Conservation (phyloP, 164 flowering plant genomes). For the Chloranthus sessilifolius region DNA sequence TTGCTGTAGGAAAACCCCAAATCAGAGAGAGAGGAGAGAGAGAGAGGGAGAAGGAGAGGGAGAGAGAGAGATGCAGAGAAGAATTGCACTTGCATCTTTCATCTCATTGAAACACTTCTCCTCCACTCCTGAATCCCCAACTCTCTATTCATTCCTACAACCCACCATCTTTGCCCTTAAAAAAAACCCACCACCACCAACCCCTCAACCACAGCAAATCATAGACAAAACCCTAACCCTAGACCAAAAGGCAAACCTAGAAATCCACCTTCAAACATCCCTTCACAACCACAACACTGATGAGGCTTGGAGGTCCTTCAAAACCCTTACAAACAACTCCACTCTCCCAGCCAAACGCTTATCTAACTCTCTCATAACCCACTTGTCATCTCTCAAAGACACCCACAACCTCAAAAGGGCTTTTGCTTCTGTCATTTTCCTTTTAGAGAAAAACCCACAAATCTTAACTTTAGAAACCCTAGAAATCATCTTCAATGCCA, state of each 20-base stretch:
- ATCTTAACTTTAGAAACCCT: constrained; percentile 44
- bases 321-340: constrained; percentile 48
- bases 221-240: constrained; percentile 34
- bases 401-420: constrained; percentile 78
- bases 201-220: no score
- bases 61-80: no score
- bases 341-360: constrained; percentile 54
- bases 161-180: constrained; percentile 63
- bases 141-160: constrained; percentile 78
- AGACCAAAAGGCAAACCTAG: constrained; percentile 33
- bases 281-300: constrained; percentile 52
- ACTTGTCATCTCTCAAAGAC: constrained; percentile 54
- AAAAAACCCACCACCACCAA: constrained; percentile 11
- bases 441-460: constrained; percentile 62
- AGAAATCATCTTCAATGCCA: constrained; percentile 36
- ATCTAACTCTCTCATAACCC: constrained; percentile 60
- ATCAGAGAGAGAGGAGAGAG: no score
- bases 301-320: constrained; percentile 94
- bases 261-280: constrained; percentile 46
- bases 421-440: constrained; percentile 60
- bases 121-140: constrained; percentile 36
- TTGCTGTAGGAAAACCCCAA: no score
- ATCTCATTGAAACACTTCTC: constrained; percentile 29
- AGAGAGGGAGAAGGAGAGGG: no score
- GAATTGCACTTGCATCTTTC: no score